These are phyloP conservation scores for Cryptococcus sp. DNA, from an alignment of 1,284 basidiomycete species.

Conservation along the genomic window DNA sequence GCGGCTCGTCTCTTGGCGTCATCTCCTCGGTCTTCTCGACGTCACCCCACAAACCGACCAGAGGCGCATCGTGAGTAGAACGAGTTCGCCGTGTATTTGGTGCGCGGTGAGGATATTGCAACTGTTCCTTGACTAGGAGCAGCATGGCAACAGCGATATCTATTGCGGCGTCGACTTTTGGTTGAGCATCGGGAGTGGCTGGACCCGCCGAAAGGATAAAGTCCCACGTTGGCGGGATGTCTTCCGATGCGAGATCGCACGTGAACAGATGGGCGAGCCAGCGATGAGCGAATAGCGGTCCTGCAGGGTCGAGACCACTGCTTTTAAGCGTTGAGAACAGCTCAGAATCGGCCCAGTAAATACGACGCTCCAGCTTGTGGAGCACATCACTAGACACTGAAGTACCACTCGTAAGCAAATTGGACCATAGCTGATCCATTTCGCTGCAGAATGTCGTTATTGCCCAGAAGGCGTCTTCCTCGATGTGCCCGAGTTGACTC, in stretches of 20 bases:
- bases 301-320: constrained; percentile 40
- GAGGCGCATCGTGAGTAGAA: not conserved
- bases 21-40: constrained; percentile 14
- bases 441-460: constrained; percentile 42
- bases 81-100: not conserved
- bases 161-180: constrained; percentile 43
- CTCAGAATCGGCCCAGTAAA: constrained; percentile 46
- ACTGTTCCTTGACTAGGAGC: constrained; percentile 32
- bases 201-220: constrained; percentile 43
- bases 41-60: not conserved
- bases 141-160: constrained; percentile 48
- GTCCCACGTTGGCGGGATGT: constrained; percentile 46
- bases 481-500: constrained; percentile 24
- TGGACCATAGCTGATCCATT: constrained; percentile 26
- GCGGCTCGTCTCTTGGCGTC: constrained; percentile 20
- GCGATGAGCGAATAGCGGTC: constrained; percentile 42
- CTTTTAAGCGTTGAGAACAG: constrained; percentile 28
- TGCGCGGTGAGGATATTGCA: constrained; percentile 3
- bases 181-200: constrained; percentile 23
- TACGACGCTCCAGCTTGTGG: constrained; percentile 28
- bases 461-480: constrained; percentile 51
- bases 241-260: constrained; percentile 24
- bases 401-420: not conserved
- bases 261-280: constrained; percentile 43
- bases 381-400: constrained; percentile 19